Conservation (phyloP, 163 green algal species). For the Volvox carteri region DNA sequence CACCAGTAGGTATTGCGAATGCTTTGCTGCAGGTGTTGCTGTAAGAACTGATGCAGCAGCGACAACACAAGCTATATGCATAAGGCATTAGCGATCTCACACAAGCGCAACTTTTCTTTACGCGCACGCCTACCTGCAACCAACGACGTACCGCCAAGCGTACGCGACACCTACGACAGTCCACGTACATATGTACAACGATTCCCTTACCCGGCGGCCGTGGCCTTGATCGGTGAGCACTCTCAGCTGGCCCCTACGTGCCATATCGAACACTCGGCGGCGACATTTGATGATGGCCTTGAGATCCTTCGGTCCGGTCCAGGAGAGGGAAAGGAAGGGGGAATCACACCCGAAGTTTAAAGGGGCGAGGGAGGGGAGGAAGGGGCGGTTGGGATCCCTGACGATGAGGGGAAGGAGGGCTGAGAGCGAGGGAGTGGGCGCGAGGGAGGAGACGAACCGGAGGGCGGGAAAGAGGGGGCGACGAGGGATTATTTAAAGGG, state of each 20-base stretch:
- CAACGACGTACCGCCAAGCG: too few relatives aligned
- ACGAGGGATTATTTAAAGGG: too few relatives aligned
- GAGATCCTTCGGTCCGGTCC: slow-evolving; percentile 36
- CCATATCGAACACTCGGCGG: slow-evolving; percentile 65
- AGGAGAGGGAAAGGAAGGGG: not conserved
- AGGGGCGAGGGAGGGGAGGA: too few relatives aligned
- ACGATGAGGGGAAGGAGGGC: too few relatives aligned
- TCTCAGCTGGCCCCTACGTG: slow-evolving; percentile 60
- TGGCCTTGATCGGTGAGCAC: slow-evolving; percentile 62
- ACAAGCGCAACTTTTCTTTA: too few relatives aligned
- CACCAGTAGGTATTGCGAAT: not conserved
- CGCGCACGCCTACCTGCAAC: too few relatives aligned
- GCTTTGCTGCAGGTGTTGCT: not conserved
- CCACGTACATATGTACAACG: not conserved
- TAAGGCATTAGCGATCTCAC: too few relatives aligned
- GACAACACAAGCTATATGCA: not conserved
- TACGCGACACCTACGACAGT: not conserved
- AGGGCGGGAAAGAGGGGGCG: too few relatives aligned
- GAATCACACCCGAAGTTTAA: too few relatives aligned
- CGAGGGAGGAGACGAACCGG: too few relatives aligned
- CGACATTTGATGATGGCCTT: slow-evolving; percentile 48
- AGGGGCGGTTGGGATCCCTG: too few relatives aligned
- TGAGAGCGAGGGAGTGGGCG: too few relatives aligned
- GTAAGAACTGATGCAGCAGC: not conserved
- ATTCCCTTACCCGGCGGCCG: slow-evolving; percentile 38